phyloP scores from a whole-genome alignment of 2,329 filamentous ascomycete genomes.

The Pestalotiopsis sp. region DNA sequence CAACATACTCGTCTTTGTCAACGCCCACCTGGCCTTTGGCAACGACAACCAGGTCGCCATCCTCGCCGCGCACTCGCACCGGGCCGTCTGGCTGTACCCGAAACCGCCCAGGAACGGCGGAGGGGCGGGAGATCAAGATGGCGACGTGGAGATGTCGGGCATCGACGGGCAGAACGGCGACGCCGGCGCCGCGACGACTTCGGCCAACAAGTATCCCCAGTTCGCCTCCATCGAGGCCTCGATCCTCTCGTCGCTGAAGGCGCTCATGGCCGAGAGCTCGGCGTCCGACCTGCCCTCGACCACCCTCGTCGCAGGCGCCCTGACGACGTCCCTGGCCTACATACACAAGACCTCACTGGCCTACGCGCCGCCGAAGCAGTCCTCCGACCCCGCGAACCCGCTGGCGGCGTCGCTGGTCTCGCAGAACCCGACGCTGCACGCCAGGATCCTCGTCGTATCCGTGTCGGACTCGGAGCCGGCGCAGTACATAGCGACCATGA shows the following conservation, averaged over 20 bases:
- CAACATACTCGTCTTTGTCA: conserved; percentile 91
- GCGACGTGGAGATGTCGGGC: conserved; percentile 62
- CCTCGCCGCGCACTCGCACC: conserved; percentile 84
- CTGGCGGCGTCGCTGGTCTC: conserved; percentile 29
- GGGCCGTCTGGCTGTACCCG: conserved; percentile 89
- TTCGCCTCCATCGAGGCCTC: conserved; percentile 86
- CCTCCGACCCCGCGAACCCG: conserved; percentile 30
- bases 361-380: conserved; percentile 57
- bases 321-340: conserved; percentile 86
- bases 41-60: conserved; percentile 92
- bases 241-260: conserved; percentile 72
- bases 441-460: conserved; percentile 85
- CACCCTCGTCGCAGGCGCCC: conserved; percentile 86
- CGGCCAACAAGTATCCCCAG: conserved; percentile 89
- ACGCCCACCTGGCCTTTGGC: conserved; percentile 92
- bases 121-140: conserved; percentile 36
- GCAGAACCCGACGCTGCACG: conserved; percentile 59
- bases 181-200: conserved; percentile 31
- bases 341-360: conserved; percentile 81
- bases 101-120: conserved; percentile 33
- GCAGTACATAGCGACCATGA: conserved; percentile 98
- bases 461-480: conserved; percentile 84
- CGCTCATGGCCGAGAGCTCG: conserved; percentile 72
- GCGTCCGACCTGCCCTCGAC: conserved; percentile 69
- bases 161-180: conserved; percentile 34